These are phyloP conservation scores for Pestalotiopsis sp. DNA, from an alignment of 2,329 filamentous ascomycete species.

Conservation along the genomic window DNA sequence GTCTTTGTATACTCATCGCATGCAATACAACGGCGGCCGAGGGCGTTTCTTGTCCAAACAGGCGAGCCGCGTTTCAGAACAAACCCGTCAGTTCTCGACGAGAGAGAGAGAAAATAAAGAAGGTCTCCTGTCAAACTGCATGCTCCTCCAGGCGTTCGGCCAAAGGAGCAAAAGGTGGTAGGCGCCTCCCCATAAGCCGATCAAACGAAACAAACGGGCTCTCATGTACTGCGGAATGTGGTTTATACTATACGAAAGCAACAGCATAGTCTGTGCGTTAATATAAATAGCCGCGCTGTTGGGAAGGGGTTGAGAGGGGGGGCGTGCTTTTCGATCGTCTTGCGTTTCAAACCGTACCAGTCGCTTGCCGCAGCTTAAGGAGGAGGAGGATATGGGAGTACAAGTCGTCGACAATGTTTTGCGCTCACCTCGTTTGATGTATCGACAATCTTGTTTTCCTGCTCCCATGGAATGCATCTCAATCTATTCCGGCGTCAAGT, in stretches of 20 bases:
- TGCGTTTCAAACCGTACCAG: neutral
- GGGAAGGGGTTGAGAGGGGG: neutral
- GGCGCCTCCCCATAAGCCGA: too few relatives aligned
- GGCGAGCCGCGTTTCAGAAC: too few relatives aligned
- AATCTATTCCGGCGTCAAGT: neutral
- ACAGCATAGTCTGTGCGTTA: slow-evolving; percentile 3
- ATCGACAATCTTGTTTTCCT: neutral
- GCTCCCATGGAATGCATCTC: neutral
- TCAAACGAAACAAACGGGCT: too few relatives aligned
- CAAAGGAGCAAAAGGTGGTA: too few relatives aligned
- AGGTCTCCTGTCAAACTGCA: too few relatives aligned
- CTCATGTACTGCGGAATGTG: neutral
- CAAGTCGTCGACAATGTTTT: neutral
- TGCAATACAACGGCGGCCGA: neutral
- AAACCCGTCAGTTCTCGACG: neutral
- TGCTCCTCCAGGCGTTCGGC: too few relatives aligned
- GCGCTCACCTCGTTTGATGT: neutral
- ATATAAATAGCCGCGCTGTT: slow-evolving; percentile 12
- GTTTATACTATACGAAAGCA: neutral
- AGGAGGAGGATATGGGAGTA: neutral
- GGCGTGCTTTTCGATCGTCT: neutral
- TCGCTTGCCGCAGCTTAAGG: neutral
- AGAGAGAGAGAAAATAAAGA: too few relatives aligned
- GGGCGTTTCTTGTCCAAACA: neutral
- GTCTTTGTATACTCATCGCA: neutral